Base-by-base conservation (phyloP, 805 yeast species). In the Ogataea siamensis region DNA sequence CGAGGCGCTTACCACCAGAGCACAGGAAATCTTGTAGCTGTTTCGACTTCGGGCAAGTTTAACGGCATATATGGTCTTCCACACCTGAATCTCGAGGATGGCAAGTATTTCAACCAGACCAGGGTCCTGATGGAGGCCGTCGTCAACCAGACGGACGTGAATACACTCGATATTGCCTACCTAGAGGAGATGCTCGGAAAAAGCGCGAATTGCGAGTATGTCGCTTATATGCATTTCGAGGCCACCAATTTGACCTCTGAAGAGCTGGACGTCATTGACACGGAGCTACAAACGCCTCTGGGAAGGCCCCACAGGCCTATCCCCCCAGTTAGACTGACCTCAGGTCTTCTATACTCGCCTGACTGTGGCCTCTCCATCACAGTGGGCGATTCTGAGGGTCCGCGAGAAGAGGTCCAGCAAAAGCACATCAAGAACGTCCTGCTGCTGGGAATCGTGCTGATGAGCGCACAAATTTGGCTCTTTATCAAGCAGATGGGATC, bases 341-440 rank as follows among this genome's bases (percentile, higher is more conserved):
- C 71, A 8, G 87, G 83, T 5, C 45, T 87, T 10, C 42, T 87
- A 13, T 88, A 85, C 53, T 87, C 96, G 0, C 97, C 97, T 0
- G 95, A 89, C 55, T 89, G 98, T 66, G 95, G 89, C 0, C 54
- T 82, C 2, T 55, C 73, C 2, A 43, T 86, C 4, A 57, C 62
- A 5, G 28, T 73, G 5, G 57, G 58, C 6, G 46, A 53, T 5
- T 59, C 66, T 2, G 38, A 40, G 10, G 96, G 96, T 1, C 62
- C 72, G n/a, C 74, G 79, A 43, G 60, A 65, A 34, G 89, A 81
- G 52, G 68, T 73, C 14, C 62, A 57, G 23, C 53, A 56, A 28
- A 37, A 46, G 4, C 53, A 57, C 34, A 58, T 73, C 25, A 57
- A 78, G 58, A 56, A 55, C 7, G 58, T 68, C 44, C 38, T 74